phyloP scores from a whole-genome alignment of 495 filamentous ascomycete genomes.

The Glarea lozoyensis region DNA sequence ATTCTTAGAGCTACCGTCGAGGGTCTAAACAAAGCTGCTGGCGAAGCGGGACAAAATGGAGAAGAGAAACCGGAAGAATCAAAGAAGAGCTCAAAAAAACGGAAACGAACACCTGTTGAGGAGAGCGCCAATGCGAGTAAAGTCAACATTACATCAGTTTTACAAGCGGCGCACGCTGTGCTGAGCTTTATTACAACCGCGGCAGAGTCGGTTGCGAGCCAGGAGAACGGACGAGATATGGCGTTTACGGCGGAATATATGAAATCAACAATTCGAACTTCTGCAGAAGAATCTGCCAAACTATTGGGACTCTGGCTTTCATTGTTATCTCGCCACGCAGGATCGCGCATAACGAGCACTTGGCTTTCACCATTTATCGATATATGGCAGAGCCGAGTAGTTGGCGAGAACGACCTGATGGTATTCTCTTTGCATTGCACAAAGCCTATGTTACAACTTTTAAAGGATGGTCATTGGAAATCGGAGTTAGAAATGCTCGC shows the following conservation, averaged over 20 bases:
- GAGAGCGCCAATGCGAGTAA: no score
- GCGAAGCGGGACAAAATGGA: not conserved
- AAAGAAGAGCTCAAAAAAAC: constrained; percentile 28
- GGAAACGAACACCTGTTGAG: constrained; percentile 30
- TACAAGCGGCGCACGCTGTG: constrained; percentile 8
- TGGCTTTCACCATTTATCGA: constrained; percentile 18
- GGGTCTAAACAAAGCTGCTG: constrained; percentile 18
- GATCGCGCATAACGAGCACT: not conserved
- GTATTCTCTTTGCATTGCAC: constrained; percentile 16
- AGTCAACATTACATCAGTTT: no score
- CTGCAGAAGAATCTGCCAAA: constrained; percentile 36
- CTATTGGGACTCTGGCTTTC: constrained; percentile 29
- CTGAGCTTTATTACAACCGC: constrained; percentile 4
- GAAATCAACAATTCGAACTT: constrained; percentile 38
- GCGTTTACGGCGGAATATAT: constrained; percentile 43
- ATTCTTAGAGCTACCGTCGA: constrained; percentile 35
- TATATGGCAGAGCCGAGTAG: constrained; percentile 14
- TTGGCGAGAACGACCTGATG: constrained; percentile 7
- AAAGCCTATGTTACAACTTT: constrained; percentile 10
- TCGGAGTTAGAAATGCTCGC: constrained; percentile 51
- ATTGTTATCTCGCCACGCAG: not conserved
- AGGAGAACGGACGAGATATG: constrained; percentile 16
- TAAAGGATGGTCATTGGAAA: constrained; percentile 6
- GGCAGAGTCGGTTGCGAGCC: constrained; percentile 21
- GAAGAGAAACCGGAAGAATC: constrained; percentile 2